Percentiles rank a stretch among this genome's conserved stretches.
These are phyloP conservation scores for Croton laevigatus DNA, from an alignment of 441 rosid genomes.

Conservation along the genomic window DNA sequence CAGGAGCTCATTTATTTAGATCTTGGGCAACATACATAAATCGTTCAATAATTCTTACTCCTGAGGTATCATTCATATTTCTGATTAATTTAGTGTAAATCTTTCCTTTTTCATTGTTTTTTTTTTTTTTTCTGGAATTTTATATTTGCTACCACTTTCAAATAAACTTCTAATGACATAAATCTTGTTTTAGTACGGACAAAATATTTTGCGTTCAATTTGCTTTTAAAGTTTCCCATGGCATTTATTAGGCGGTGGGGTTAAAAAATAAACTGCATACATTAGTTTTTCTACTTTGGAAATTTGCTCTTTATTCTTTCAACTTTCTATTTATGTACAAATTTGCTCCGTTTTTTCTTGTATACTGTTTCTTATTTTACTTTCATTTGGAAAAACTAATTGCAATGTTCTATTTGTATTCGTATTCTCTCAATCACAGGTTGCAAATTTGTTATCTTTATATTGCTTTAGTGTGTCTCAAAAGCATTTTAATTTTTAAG, in stretches of 20 bases:
- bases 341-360: neutral
- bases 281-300: neutral
- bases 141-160: neutral
- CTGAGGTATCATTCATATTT: slow-evolving; percentile 58
- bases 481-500: neutral
- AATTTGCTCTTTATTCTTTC: neutral
- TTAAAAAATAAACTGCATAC: neutral
- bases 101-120: neutral
- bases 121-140: neutral
- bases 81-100: neutral
- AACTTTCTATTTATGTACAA: neutral
- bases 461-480: neutral
- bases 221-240: too few species aligned
- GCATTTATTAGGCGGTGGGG: neutral
- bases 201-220: neutral
- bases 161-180: neutral
- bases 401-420: neutral
- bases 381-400: neutral
- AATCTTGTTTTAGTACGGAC: neutral
- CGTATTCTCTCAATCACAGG: neutral
- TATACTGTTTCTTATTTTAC: neutral
- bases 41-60: slow-evolving; percentile 87
- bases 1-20: slow-evolving; percentile 91
- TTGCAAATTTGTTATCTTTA: neutral
- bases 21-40: slow-evolving; percentile 83